These are phyloP conservation scores for Myochromella boudieri DNA, from an alignment of 768 basidiomycete genomes.

Conservation along the genomic window DNA sequence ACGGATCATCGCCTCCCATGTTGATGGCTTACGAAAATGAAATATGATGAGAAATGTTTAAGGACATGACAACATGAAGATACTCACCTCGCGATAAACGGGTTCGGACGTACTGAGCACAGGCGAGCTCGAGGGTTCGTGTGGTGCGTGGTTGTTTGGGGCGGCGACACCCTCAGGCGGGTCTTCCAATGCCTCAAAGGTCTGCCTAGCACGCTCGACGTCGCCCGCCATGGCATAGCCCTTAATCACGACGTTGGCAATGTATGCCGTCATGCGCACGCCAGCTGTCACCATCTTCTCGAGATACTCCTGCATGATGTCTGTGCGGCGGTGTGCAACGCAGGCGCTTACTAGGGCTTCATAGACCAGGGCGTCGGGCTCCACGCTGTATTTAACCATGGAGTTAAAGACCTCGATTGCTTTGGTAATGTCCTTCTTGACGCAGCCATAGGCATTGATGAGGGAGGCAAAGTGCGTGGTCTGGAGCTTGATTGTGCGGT, in stretches of 20 bases:
- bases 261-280: slow-evolving; percentile 92
- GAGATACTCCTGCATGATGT: slow-evolving; percentile 72
- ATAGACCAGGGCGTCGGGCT: slow-evolving; percentile 78
- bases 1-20: slow-evolving; percentile 95
- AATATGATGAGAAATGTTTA: slow-evolving; percentile 4
- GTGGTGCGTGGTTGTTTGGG: slow-evolving; percentile 81
- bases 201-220: slow-evolving; percentile 65
- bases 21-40: slow-evolving; percentile 62
- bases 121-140: slow-evolving; percentile 43
- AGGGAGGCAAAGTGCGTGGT: slow-evolving; percentile 70
- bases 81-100: slow-evolving; percentile 78
- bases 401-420: slow-evolving; percentile 79
- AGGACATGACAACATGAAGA: slow-evolving; percentile 3
- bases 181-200: slow-evolving; percentile 83
- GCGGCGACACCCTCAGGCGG: slow-evolving; percentile 85
- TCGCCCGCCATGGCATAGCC: slow-evolving; percentile 67
- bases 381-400: slow-evolving; percentile 53
- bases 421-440: slow-evolving; percentile 70
- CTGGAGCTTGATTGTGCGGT: slow-evolving; percentile 42
- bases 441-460: slow-evolving; percentile 87
- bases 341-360: slow-evolving; percentile 90
- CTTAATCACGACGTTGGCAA: slow-evolving; percentile 83
- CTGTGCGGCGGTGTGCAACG: slow-evolving; percentile 73
- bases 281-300: slow-evolving; percentile 57
- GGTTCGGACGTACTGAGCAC: slow-evolving; percentile 46